Conservation (phyloP, 148 eudicot genomes). For the Diospyros kaki region DNA sequence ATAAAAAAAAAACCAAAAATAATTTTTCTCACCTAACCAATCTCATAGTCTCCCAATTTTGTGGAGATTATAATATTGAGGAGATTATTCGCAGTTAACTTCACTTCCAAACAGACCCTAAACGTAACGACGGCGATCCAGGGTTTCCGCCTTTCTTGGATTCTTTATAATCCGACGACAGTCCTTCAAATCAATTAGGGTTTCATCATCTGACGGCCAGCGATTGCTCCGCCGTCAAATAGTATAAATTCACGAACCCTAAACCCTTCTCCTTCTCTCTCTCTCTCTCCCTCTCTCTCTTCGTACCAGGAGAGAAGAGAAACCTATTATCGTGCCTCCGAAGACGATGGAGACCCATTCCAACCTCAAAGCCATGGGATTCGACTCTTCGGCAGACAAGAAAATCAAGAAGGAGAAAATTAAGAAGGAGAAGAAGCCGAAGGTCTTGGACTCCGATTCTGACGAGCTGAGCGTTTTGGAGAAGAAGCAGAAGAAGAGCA, state of each 20-base stretch:
- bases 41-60: too few species aligned
- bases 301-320: slow-evolving; percentile 9
- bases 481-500: slow-evolving; percentile 32
- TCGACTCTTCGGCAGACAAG: slow-evolving; percentile 15
- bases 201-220: neutral
- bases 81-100: too few species aligned
- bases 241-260: neutral
- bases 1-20: too few species aligned
- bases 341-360: slow-evolving; percentile 29
- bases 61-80: too few species aligned
- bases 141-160: neutral
- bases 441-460: slow-evolving; percentile 14
- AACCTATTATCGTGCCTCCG: slow-evolving; percentile 39
- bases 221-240: neutral
- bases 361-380: slow-evolving; percentile 6
- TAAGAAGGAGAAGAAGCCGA: slow-evolving; percentile 20
- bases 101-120: too few species aligned
- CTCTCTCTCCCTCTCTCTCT: slow-evolving; percentile 8
- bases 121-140: too few species aligned
- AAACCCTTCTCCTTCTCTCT: neutral
- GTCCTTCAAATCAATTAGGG: neutral
- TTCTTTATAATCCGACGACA: neutral
- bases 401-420: slow-evolving; percentile 19
- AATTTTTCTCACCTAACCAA: too few species aligned
- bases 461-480: slow-evolving; percentile 8